A percentile compares a stretch with the other conserved stretches of the same genome.
Evolutionary conservation across 2,329 filamentous ascomycete genomes (phyloP).

Genomic region (Aspergillus melleus): DNA sequence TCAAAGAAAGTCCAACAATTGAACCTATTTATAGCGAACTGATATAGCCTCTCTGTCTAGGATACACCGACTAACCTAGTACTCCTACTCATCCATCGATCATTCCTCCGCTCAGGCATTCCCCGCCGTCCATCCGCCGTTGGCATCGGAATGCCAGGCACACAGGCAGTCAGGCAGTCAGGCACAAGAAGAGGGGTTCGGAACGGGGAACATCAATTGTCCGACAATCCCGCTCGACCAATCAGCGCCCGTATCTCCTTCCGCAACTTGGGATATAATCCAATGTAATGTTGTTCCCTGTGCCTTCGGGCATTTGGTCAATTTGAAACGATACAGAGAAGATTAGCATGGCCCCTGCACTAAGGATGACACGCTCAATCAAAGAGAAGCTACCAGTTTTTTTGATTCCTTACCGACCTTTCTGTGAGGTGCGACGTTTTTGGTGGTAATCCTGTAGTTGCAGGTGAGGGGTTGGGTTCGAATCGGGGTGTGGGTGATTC

Average conservation of each 20-base stretch:
- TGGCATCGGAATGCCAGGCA: background rate
- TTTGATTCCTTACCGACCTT: conserved; percentile 28
- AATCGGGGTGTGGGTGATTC: background rate
- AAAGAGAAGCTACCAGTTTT: conserved; percentile 75
- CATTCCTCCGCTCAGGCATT: too few relatives aligned
- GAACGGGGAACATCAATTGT: background rate
- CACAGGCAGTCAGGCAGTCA: too few relatives aligned
- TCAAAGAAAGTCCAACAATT: too few relatives aligned
- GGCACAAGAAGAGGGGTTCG: background rate
- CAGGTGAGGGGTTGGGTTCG: conserved; percentile 4
- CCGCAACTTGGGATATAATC: conserved; percentile 19
- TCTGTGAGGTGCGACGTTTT: conserved; percentile 14
- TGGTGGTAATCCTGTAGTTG: background rate
- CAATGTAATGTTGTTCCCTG: conserved; percentile 8
- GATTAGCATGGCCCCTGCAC: conserved; percentile 82
- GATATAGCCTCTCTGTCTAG: too few relatives aligned
- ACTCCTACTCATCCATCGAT: too few relatives aligned
- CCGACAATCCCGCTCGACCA: background rate
- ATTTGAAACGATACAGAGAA: conserved; percentile 72
- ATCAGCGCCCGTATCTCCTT: background rate
- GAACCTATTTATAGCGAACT: too few relatives aligned
- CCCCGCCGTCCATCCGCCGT: too few relatives aligned
- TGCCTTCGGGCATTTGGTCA: conserved; percentile 60
- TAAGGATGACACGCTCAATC: conserved; percentile 93
- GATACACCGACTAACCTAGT: too few relatives aligned